These are phyloP conservation scores for Apium graveolens DNA, from an alignment of 129 eudicot species.

Conservation along the genomic window DNA sequence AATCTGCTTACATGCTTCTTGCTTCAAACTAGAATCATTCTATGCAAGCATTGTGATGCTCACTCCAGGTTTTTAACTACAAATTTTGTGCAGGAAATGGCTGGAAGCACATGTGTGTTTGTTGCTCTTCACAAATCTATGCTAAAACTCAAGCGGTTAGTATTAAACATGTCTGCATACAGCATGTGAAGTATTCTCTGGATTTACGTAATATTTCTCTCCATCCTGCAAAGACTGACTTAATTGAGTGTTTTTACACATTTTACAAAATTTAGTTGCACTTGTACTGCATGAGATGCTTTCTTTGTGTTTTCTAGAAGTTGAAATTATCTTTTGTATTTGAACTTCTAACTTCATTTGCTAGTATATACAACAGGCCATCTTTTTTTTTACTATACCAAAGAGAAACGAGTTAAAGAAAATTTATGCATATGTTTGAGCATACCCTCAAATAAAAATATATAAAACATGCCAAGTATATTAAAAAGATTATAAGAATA, in stretches of 20 bases:
- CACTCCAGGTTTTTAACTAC: not conserved
- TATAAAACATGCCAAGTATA: not conserved
- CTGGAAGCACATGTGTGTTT: slow-evolving; percentile 79
- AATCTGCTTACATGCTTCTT: not conserved
- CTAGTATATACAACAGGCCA: no score
- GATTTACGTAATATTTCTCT: not conserved
- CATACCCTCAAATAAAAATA: not conserved
- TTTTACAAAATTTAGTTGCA: not conserved
- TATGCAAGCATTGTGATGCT: not conserved
- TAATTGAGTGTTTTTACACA: not conserved
- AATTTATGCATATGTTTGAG: not conserved
- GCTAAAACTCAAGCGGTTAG: slow-evolving; percentile 81
- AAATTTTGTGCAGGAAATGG: slow-evolving; percentile 55
- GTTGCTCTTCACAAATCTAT: slow-evolving; percentile 92
- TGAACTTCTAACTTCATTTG: not conserved
- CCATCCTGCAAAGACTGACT: not conserved
- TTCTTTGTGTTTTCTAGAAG: not conserved
- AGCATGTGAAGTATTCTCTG: not conserved
- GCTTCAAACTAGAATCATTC: not conserved
- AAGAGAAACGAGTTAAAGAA: not conserved
- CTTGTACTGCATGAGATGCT: not conserved
- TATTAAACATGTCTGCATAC: not conserved
- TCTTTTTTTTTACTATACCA: not conserved
- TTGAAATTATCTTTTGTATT: not conserved
- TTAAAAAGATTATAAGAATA: not conserved